These are phyloP conservation scores for Mycena latifolia DNA, from an alignment of 768 basidiomycete species.

Conservation along the genomic window DNA sequence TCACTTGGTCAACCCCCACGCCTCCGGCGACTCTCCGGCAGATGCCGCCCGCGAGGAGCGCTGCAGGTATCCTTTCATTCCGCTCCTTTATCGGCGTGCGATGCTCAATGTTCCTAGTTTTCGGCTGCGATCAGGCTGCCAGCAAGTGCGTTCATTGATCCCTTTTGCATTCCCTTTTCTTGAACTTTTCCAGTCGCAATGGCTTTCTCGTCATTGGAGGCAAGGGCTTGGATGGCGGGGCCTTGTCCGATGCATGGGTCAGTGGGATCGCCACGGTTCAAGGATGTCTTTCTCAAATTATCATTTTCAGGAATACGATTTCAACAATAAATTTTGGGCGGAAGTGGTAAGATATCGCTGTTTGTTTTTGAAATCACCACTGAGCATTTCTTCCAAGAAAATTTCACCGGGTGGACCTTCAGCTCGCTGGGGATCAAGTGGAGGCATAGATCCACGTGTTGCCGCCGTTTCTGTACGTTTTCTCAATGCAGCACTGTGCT, in stretches of 20 bases:
- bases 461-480: constrained; percentile 38
- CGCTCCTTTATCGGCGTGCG: background rate
- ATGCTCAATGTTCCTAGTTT: constrained; percentile 13
- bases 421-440: constrained; percentile 77
- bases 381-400: constrained; percentile 12
- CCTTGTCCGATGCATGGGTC: constrained; percentile 84
- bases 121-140: constrained; percentile 78
- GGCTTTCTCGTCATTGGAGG: constrained; percentile 84
- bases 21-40: constrained; percentile 61
- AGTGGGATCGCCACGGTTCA: constrained; percentile 36
- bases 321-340: constrained; percentile 82
- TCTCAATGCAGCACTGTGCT: background rate
- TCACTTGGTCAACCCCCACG: constrained; percentile 70
- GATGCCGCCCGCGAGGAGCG: constrained; percentile 72
- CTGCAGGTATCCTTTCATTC: constrained; percentile 47
- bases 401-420: constrained; percentile 68
- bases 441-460: constrained; percentile 77
- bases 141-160: constrained; percentile 73
- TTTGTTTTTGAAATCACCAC: background rate
- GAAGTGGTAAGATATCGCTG: constrained; percentile 50
- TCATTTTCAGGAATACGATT: constrained; percentile 78
- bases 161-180: constrained; percentile 26
- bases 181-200: constrained; percentile 65
- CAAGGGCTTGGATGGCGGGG: constrained; percentile 61
- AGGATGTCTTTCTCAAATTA: constrained; percentile 23